Conservation (phyloP, 78 protist species). For the Dictyostelium firmibasis region DNA sequence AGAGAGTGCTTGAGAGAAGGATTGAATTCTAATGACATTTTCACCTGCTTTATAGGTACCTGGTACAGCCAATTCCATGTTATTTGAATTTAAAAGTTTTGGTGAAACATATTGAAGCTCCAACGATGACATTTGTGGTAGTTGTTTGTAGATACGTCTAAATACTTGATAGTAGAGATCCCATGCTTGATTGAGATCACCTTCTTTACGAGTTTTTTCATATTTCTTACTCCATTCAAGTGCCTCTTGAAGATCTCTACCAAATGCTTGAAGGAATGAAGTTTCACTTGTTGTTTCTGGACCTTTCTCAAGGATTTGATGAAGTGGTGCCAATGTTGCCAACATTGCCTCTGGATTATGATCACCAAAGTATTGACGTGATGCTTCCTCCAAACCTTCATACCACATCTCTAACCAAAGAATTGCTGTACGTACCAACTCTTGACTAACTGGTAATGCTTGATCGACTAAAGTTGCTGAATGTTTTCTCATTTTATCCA, state of each 20-base stretch:
- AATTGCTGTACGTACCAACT: conserved; percentile 98
- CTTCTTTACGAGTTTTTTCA: conserved; percentile 62
- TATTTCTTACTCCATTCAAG: conserved; percentile 87
- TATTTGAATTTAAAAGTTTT: conserved; percentile 69
- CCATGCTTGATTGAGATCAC: conserved; percentile 97
- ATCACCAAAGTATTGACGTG: conserved; percentile 93
- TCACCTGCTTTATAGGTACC: conserved; percentile 90
- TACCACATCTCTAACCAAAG: conserved; percentile 99
- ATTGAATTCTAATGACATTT: conserved; percentile 88
- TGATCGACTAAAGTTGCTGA: conserved; percentile 85
- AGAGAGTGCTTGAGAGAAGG: conserved; percentile 85
- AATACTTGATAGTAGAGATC: conserved; percentile 97
- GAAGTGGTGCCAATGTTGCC: conserved; percentile 93
- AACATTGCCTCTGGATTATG: conserved; percentile 93
- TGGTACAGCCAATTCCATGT: conserved; percentile 98
- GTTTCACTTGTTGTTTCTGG: conserved; percentile 95
- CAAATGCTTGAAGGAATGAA: conserved; percentile 92
- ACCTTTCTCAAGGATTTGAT: conserved; percentile 90
- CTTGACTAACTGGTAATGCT: conserved; percentile 93
- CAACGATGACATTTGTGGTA: conserved; percentile 90
- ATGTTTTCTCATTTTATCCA: conserved; percentile 83
- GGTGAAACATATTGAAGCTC: conserved; percentile 96
- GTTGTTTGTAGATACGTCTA: conserved; percentile 92
- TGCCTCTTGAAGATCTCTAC: conserved; percentile 94
- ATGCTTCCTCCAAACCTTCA: conserved; percentile 98